A percentile compares a stretch with the other conserved stretches of the same genome.
phyloP scores from a whole-genome alignment of 2,329 filamentous ascomycete genomes.

The Cercospora citrullina region DNA sequence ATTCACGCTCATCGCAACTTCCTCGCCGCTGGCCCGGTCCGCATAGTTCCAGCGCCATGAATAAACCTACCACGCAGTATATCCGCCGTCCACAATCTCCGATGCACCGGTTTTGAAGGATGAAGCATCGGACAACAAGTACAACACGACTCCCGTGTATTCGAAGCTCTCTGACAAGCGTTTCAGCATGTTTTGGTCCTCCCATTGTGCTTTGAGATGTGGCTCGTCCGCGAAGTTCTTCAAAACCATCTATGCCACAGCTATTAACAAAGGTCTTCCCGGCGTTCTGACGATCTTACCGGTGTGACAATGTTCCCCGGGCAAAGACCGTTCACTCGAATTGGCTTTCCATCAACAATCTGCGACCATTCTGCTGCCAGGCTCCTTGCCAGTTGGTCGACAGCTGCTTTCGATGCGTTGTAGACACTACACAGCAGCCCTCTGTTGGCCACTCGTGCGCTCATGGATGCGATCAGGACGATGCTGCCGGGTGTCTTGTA shows the following conservation, averaged over 20 bases:
- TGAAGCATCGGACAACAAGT: constrained; percentile 35
- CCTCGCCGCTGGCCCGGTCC: background rate
- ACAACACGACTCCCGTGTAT: constrained; percentile 36
- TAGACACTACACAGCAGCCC: constrained; percentile 26
- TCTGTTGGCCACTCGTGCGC: constrained; percentile 41
- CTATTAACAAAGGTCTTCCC: background rate
- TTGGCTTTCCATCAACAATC: constrained; percentile 35
- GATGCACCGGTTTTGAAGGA: constrained; percentile 34
- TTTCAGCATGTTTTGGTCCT: constrained; percentile 38
- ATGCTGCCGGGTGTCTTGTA: constrained; percentile 54
- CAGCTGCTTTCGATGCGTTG: constrained; percentile 43
- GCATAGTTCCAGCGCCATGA: background rate
- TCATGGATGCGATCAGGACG: constrained; percentile 54
- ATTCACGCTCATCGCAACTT: background rate
- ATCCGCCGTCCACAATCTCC: constrained; percentile 34
- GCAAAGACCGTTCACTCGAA: constrained; percentile 38
- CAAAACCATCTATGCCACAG: constrained; percentile 33
- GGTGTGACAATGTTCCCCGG: constrained; percentile 41
- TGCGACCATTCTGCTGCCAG: constrained; percentile 38
- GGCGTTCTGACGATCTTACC: constrained; percentile 7
- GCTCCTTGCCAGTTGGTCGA: constrained; percentile 23
- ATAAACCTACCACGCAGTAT: constrained; percentile 4
- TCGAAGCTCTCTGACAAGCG: constrained; percentile 35
- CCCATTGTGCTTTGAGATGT: constrained; percentile 35
- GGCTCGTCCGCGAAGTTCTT: constrained; percentile 37